These are phyloP conservation scores for Cercospora zeae-maydis DNA, from an alignment of 2,329 filamentous ascomycete species.

Conservation along the genomic window DNA sequence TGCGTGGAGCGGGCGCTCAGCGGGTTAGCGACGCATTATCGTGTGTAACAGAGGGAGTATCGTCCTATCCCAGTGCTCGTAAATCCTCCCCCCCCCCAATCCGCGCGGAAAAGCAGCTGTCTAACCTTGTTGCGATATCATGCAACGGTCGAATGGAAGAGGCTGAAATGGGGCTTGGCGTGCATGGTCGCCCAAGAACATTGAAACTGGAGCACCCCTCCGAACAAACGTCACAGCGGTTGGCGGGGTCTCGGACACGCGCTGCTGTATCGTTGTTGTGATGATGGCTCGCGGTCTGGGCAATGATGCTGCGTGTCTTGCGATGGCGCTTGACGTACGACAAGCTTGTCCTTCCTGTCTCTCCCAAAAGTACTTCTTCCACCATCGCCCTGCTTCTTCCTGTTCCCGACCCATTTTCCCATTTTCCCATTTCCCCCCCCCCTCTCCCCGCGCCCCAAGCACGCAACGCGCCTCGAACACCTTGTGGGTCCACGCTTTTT, in stretches of 20 bases:
- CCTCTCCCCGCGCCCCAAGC: no score
- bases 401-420: no score
- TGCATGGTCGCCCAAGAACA: neutral
- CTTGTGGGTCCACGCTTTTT: conserved; percentile 14
- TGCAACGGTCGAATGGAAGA: conserved; percentile 8
- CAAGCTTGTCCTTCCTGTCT: neutral
- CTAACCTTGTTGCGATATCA: neutral
- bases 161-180: neutral
- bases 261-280: neutral
- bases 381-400: neutral
- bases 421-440: neutral
- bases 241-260: conserved; percentile 6
- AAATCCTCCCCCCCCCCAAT: no score
- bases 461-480: neutral
- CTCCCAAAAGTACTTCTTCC: neutral
- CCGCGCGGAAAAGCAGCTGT: no score
- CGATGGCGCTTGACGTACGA: conserved; percentile 12
- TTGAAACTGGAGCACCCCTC: conserved; percentile 2
- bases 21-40: no score
- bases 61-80: no score
- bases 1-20: no score
- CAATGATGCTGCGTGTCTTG: conserved; percentile 13
- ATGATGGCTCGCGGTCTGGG: neutral
- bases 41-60: no score
- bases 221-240: conserved; percentile 9